phyloP scores from a whole-genome alignment of 108 stramenopile species.

The Tribonema minus region DNA sequence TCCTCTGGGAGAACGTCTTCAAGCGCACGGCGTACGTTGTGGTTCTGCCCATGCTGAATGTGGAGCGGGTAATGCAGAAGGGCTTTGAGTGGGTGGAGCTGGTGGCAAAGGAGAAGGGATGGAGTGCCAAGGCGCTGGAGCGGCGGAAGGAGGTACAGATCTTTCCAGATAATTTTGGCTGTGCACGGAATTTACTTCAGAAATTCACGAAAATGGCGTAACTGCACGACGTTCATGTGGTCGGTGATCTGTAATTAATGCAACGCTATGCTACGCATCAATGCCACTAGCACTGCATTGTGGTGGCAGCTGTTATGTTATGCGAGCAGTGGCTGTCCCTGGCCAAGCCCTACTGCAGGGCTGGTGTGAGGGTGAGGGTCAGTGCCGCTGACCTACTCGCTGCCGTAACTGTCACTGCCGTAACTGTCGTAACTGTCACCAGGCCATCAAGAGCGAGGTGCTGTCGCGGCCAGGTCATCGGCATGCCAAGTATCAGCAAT shows the following conservation, averaged over 20 bases:
- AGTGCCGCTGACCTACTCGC: no score
- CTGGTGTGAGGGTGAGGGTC: no score
- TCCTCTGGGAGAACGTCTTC: not conserved
- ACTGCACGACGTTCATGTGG: no score
- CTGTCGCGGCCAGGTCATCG: not conserved
- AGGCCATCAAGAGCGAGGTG: conserved; percentile 26
- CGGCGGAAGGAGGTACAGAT: not conserved
- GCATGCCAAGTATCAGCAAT: not conserved
- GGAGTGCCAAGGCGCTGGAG: not conserved
- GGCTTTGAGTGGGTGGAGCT: conserved; percentile 5
- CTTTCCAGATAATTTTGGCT: no score
- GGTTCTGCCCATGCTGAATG: not conserved
- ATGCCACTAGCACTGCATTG: no score
- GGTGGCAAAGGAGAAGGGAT: not conserved
- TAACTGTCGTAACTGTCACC: not conserved
- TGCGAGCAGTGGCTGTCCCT: no score
- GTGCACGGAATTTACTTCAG: not conserved
- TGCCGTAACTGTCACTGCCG: no score
- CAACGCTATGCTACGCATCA: no score
- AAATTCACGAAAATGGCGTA: not conserved
- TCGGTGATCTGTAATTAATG: no score
- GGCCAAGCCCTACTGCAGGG: no score
- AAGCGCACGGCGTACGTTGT: not conserved
- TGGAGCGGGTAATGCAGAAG: not conserved
- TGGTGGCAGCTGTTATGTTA: no score